Conservation (phyloP, 2,329 filamentous ascomycete genomes). For the Verticillium klebahnii region DNA sequence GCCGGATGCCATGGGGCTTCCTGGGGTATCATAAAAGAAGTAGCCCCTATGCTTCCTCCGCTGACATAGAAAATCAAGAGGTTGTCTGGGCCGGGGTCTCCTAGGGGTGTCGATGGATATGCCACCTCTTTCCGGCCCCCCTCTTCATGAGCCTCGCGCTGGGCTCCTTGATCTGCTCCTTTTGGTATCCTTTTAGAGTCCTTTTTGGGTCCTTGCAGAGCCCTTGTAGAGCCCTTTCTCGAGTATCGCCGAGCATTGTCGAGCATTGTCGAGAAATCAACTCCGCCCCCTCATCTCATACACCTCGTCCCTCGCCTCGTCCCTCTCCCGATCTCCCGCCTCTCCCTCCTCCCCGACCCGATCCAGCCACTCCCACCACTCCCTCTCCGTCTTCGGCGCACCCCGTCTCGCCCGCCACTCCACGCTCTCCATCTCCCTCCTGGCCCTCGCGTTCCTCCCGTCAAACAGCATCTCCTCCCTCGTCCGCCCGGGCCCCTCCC, state of each 20-base stretch:
- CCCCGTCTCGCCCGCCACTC: slow-evolving; percentile 22
- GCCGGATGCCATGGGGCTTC: neutral
- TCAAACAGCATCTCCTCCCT: slow-evolving; percentile 50
- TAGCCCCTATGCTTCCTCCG: neutral
- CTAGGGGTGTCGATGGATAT: too few relatives aligned
- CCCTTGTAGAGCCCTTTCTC: too few relatives aligned
- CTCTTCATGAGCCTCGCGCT: neutral
- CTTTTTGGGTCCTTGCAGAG: too few relatives aligned
- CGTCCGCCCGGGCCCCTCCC: slow-evolving; percentile 34
- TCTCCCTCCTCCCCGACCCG: neutral
- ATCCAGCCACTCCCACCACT: neutral
- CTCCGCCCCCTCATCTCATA: neutral
- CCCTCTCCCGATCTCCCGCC: neutral
- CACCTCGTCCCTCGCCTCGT: neutral
- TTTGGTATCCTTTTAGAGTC: too few relatives aligned
- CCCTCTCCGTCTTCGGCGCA: neutral
- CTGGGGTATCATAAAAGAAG: neutral
- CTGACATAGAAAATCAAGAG: neutral
- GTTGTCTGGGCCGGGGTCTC: too few relatives aligned
- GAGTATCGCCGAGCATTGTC: too few relatives aligned
- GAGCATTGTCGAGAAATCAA: neutral
- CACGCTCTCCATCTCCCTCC: slow-evolving; percentile 41
- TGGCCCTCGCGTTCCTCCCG: slow-evolving; percentile 38
- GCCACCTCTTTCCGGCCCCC: neutral
- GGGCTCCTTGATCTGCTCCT: too few relatives aligned